Conservation (phyloP, 768 basidiomycete species). For the Hysterangium stoloniferum region DNA sequence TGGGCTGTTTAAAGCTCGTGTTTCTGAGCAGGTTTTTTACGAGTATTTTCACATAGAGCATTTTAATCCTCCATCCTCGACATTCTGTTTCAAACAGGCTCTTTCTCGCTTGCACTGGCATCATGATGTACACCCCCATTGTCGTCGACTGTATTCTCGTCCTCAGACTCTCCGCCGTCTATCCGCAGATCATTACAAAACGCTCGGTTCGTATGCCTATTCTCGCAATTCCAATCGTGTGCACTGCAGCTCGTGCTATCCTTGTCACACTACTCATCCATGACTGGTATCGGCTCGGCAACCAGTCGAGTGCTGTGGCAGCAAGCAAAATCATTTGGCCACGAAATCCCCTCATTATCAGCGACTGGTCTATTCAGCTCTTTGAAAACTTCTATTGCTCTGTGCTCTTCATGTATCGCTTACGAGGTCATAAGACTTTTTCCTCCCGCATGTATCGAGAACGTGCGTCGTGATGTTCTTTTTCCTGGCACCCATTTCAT, state of each 20-base stretch:
- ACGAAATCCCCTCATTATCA: not conserved
- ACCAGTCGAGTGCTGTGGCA: not conserved
- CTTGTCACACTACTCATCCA: slow-evolving; percentile 14
- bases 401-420: slow-evolving; percentile 22
- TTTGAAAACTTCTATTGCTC: slow-evolving; percentile 22
- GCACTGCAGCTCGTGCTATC: slow-evolving; percentile 26
- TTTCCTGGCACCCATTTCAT: not conserved
- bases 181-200: slow-evolving; percentile 20
- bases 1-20: not conserved
- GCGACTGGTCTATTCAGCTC: slow-evolving; percentile 9
- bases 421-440: slow-evolving; percentile 3
- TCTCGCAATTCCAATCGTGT: slow-evolving; percentile 21
- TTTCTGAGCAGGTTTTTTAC: not conserved
- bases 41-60: not conserved
- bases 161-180: slow-evolving; percentile 31
- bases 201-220: slow-evolving; percentile 16
- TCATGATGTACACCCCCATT: slow-evolving; percentile 25
- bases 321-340: slow-evolving; percentile 1
- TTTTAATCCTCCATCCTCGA: slow-evolving; percentile 14
- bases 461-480: not conserved
- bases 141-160: slow-evolving; percentile 32
- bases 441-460: slow-evolving; percentile 8
- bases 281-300: slow-evolving; percentile 6
- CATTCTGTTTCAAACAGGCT: slow-evolving; percentile 14
- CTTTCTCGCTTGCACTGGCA: slow-evolving; percentile 17